These are phyloP conservation scores for Aegilops sharonensis DNA, from an alignment of 176 grass and related monocot species.

Conservation along the genomic window DNA sequence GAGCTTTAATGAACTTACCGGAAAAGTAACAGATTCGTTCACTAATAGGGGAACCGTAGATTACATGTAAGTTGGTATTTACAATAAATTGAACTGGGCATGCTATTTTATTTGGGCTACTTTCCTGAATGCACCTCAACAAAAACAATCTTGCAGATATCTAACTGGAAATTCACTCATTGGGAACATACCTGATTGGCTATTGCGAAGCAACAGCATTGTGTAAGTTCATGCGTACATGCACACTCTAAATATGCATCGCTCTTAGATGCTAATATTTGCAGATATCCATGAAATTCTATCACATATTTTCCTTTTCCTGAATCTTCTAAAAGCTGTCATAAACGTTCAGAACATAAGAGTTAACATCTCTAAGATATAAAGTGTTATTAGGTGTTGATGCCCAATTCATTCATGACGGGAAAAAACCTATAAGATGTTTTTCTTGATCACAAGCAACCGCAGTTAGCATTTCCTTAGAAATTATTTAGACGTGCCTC, in stretches of 20 bases:
- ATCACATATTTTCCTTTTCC: neutral
- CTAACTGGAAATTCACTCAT: conserved; percentile 77
- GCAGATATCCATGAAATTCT: neutral
- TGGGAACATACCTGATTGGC: conserved; percentile 73
- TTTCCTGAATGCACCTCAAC: conserved; percentile 18
- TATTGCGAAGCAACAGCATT: conserved; percentile 63
- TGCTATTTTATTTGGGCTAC: conserved; percentile 7
- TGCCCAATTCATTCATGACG: neutral
- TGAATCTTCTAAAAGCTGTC: neutral
- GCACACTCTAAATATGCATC: neutral
- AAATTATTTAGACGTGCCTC: neutral
- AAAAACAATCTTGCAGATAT: conserved; percentile 54
- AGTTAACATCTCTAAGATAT: neutral
- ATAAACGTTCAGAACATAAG: neutral
- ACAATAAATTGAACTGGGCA: conserved; percentile 9
- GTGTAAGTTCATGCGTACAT: conserved; percentile 52
- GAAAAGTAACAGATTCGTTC: conserved; percentile 70
- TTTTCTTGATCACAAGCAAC: neutral
- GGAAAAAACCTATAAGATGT: neutral
- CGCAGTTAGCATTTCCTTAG: neutral
- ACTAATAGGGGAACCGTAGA: conserved; percentile 50
- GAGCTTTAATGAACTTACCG: conserved; percentile 81
- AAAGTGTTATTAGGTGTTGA: neutral
- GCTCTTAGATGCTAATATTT: conserved; percentile 8
- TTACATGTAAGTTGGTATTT: conserved; percentile 68